Evolutionary conservation across 1,139 yeast genomes (phyloP).

Genomic region (Yarrowia galli): DNA sequence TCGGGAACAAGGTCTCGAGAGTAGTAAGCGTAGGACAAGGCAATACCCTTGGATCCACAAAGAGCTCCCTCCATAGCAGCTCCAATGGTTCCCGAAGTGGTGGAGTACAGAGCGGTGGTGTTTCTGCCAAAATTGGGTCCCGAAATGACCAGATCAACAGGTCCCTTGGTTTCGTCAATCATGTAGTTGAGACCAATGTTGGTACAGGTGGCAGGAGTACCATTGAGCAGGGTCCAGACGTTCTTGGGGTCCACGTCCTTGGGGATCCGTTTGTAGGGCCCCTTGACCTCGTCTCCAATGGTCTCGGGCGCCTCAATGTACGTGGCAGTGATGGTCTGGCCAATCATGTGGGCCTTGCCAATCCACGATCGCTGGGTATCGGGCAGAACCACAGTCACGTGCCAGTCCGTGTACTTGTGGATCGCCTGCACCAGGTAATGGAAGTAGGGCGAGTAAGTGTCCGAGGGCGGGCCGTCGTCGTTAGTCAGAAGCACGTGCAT

Average conservation of each 20-base stretch:
- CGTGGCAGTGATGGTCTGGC: slow-evolving; percentile 70
- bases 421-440: slow-evolving; percentile 81
- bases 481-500: slow-evolving; percentile 61
- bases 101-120: slow-evolving; percentile 85
- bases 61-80: slow-evolving; percentile 96
- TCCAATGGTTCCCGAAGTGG: slow-evolving; percentile 96
- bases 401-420: slow-evolving; percentile 74
- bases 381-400: slow-evolving; percentile 83
- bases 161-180: slow-evolving; percentile 57
- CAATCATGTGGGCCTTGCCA: slow-evolving; percentile 96
- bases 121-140: slow-evolving; percentile 98
- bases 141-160: slow-evolving; percentile 83
- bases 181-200: slow-evolving; percentile 87
- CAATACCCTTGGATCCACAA: slow-evolving; percentile 76
- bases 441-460: slow-evolving; percentile 82
- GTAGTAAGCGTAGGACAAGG: slow-evolving; percentile 81
- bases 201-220: slow-evolving; percentile 96
- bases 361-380: slow-evolving; percentile 79
- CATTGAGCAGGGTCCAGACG: slow-evolving; percentile 87
- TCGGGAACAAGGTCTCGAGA: slow-evolving; percentile 61
- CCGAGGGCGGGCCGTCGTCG: slow-evolving; percentile 95
- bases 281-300: slow-evolving; percentile 61
- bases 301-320: slow-evolving; percentile 56
- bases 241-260: slow-evolving; percentile 45
- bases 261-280: slow-evolving; percentile 63